Conservation (phyloP, 352 stramenopile genomes). For the Globisporangium spinosum region DNA sequence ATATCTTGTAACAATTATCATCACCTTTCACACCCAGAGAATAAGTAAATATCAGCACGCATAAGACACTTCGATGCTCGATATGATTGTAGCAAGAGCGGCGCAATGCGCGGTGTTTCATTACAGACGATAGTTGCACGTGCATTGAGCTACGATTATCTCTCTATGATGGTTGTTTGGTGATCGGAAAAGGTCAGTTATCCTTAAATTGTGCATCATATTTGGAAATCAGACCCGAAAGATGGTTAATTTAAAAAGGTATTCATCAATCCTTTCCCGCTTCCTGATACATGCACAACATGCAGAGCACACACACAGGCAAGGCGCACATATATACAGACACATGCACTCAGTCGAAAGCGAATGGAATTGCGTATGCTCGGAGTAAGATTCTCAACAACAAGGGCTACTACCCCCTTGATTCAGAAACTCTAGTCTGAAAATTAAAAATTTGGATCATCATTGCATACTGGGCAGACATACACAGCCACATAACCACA, state of each 20-base stretch:
- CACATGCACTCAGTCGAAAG: slow-evolving; percentile 12
- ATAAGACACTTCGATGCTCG: neutral
- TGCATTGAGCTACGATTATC: neutral
- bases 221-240: slow-evolving; percentile 90
- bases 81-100: neutral
- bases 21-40: neutral
- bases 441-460: slow-evolving; percentile 78
- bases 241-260: slow-evolving; percentile 83
- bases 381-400: slow-evolving; percentile 71
- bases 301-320: slow-evolving; percentile 2
- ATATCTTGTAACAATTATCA: slow-evolving; percentile 1
- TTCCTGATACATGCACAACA: neutral
- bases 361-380: slow-evolving; percentile 48
- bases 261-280: slow-evolving; percentile 70
- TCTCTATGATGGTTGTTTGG: neutral
- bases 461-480: slow-evolving; percentile 47
- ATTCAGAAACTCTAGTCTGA: slow-evolving; percentile 92
- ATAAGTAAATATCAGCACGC: neutral
- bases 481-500: slow-evolving; percentile 13
- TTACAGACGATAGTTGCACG: neutral
- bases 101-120: neutral
- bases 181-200: slow-evolving; percentile 69
- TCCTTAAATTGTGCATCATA: slow-evolving; percentile 76
- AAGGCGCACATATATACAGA: slow-evolving; percentile 5
- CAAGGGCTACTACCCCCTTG: slow-evolving; percentile 82